phyloP scores from a whole-genome alignment of 805 yeast species.

The Torulaspora microellipsoides region DNA sequence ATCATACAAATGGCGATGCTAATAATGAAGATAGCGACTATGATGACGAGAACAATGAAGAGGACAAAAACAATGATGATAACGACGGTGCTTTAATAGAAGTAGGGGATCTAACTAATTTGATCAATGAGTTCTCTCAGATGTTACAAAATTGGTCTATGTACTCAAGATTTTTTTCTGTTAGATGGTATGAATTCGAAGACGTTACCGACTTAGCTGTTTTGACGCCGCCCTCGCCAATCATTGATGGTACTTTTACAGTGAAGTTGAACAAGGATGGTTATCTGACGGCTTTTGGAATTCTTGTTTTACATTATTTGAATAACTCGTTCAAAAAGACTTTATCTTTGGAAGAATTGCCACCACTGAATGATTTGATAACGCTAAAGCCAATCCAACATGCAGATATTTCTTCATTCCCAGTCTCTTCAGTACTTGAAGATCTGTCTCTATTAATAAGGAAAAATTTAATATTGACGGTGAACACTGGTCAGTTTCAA shows the following conservation, averaged over 20 bases:
- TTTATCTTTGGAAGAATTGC: conserved; percentile 71
- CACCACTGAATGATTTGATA: conserved; percentile 44
- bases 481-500: conserved; percentile 62
- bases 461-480: conserved; percentile 55
- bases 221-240: conserved; percentile 24
- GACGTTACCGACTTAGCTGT: conserved; percentile 2
- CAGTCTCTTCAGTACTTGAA: conserved; percentile 80
- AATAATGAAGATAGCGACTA: conserved; percentile 25
- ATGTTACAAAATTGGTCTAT: conserved; percentile 84
- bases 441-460: conserved; percentile 75
- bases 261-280: conserved; percentile 33
- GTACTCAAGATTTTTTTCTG: conserved; percentile 67
- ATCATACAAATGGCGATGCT: conserved; percentile 15
- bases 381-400: conserved; percentile 18
- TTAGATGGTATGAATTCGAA: conserved; percentile 54
- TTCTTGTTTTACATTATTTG: conserved; percentile 59
- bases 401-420: conserved; percentile 37
- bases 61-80: conserved; percentile 30
- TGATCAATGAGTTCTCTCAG: conserved; percentile 64
- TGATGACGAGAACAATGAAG: conserved; percentile 28
- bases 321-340: conserved; percentile 80
- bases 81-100: conserved; percentile 61
- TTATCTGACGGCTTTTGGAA: conserved; percentile 59
- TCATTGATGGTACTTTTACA: conserved; percentile 25
- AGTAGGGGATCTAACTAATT: conserved; percentile 31